These are phyloP conservation scores for Musa acuminata DNA, from an alignment of 176 grass and related monocot species.

Conservation along the genomic window DNA sequence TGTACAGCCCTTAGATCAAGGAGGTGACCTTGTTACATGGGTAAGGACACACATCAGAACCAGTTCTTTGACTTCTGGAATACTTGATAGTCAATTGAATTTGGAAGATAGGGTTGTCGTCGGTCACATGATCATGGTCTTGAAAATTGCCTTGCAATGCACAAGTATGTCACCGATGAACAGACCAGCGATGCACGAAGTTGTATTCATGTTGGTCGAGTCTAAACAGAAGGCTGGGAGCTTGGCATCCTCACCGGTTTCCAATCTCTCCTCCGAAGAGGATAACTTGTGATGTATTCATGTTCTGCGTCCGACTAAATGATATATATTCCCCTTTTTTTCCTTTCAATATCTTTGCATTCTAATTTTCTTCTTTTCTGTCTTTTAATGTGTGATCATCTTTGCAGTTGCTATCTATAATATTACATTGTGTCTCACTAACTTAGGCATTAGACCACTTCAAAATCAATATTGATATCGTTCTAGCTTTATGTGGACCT, in stretches of 20 bases:
- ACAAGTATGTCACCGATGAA: slow-evolving; percentile 64
- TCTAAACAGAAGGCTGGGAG: slow-evolving; percentile 69
- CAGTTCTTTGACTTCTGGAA: slow-evolving; percentile 51
- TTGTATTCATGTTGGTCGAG: slow-evolving; percentile 90
- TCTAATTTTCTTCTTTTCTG: not conserved
- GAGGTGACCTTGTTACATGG: slow-evolving; percentile 94
- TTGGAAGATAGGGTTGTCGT: slow-evolving; percentile 42
- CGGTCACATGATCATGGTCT: slow-evolving; percentile 81
- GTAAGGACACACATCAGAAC: slow-evolving; percentile 76
- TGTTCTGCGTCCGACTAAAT: not conserved
- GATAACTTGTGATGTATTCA: slow-evolving; percentile 30
- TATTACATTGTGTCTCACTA: not conserved
- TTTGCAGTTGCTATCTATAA: not conserved
- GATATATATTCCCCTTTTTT: too few relatives aligned
- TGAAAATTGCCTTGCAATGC: slow-evolving; percentile 93
- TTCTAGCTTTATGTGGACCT: not conserved
- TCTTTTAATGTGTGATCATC: not conserved
- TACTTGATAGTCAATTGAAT: slow-evolving; percentile 65
- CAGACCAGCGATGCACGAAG: slow-evolving; percentile 87
- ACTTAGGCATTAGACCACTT: not conserved
- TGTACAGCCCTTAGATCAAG: slow-evolving; percentile 79
- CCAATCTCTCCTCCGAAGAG: slow-evolving; percentile 70
- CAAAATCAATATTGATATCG: not conserved
- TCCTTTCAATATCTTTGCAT: not conserved
- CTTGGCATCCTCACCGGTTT: slow-evolving; percentile 50